These are phyloP conservation scores for Monilinia aucupariae DNA, from an alignment of 2,329 filamentous ascomycete species.

Conservation along the genomic window DNA sequence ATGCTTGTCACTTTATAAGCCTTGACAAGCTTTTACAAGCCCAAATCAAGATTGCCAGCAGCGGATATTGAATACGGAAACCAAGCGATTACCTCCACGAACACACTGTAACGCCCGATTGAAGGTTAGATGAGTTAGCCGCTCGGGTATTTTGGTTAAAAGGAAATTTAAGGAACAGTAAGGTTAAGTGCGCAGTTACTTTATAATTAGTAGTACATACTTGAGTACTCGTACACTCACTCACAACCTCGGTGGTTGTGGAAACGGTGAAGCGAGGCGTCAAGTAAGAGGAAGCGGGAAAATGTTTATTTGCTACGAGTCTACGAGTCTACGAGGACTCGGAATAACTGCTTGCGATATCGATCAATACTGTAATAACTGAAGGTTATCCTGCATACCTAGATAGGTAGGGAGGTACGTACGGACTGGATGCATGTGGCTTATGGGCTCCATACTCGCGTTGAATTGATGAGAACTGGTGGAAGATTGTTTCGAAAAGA, in stretches of 20 bases:
- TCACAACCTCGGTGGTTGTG: too few relatives aligned
- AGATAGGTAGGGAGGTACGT: neutral
- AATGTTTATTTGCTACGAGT: neutral
- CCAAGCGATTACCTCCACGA: neutral
- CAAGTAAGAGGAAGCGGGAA: neutral
- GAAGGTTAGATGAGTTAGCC: slow-evolving; percentile 8
- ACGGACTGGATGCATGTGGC: neutral
- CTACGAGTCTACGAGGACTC: too few relatives aligned
- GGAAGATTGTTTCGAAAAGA: neutral
- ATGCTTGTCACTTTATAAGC: slow-evolving; percentile 1
- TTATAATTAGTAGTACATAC: too few relatives aligned
- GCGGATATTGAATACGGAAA: neutral
- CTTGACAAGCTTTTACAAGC: too few relatives aligned
- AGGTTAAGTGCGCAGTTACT: neutral
- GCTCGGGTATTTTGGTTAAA: slow-evolving; percentile 1
- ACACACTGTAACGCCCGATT: neutral
- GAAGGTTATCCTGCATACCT: too few relatives aligned
- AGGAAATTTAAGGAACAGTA: too few relatives aligned
- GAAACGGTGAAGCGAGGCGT: neutral
- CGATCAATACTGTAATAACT: too few relatives aligned
- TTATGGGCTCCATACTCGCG: too few relatives aligned
- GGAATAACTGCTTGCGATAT: too few relatives aligned
- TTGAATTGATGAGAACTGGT: neutral
- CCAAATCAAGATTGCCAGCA: neutral
- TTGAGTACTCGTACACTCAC: too few relatives aligned